Evolutionary conservation across 805 yeast genomes (phyloP), one percentile per base, ranked within the genome.

Genomic region (Torulaspora maleeae): DNA sequence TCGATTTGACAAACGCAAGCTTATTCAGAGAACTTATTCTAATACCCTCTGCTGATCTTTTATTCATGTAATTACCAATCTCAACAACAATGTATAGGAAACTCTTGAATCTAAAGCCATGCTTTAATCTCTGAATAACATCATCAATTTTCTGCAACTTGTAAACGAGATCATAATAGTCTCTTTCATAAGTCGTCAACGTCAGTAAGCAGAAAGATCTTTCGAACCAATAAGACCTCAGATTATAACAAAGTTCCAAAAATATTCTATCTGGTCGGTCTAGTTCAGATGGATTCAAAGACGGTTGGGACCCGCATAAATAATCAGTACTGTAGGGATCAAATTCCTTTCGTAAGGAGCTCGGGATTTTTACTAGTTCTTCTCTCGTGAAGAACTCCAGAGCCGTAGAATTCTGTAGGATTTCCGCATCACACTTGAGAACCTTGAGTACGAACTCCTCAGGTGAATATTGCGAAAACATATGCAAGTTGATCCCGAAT

Each of bases 11-110:
- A 61, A 83, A 84, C 28, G 80, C 77, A 50, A 85, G 70, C 59
- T 88, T 73, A 54, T 77, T 86, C 47, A 85, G 70, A 0, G 91
- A 82, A 36, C 81, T 75, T 47, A 85, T 68, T 55, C 77, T 82
- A 64, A 85, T 83, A 16, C 95, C 95, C 27, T 72, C 71, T 0
- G 86, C 89, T 50, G 76, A 75, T 55, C 81, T 84, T 55, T 82
- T 88, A 60, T 85, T 85, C 93, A 85, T 85, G 54, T 77, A 83
- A 55, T 85, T 85, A 50, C 93, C 95, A 45, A 85, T 78, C 11
- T 81, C 80, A 52, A 82, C 76, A 49, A 85, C 82, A 35, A 85
- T 77, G 50, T 77, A 80, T 48, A 85, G 74, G 2, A 84, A 76
- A 43, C 73, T 72, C 50, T 78, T 73, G 56, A 85, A 72, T 30